Evolutionary conservation across 2,329 filamentous ascomycete species (phyloP).

Genomic region (Plectosphaerella cucumerina): DNA sequence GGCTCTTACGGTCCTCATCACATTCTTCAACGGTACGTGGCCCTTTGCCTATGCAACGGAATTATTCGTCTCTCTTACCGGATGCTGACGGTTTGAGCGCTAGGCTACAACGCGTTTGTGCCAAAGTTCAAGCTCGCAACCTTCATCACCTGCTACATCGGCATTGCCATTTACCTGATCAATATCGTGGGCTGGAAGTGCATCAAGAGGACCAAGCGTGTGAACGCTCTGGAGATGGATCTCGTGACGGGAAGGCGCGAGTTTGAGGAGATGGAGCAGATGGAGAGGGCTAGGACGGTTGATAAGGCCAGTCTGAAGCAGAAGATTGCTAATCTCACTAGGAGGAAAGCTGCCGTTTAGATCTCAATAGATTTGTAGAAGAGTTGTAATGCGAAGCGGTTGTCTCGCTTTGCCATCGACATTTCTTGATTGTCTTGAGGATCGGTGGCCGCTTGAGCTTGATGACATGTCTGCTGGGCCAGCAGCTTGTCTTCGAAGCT

Average conservation of each 20-base stretch:
- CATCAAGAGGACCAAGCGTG: constrained; percentile 43
- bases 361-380: too few species aligned
- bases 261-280: neutral
- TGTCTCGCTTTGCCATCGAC: too few species aligned
- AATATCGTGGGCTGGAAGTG: constrained; percentile 67
- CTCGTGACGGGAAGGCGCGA: constrained; percentile 27
- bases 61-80: too few species aligned
- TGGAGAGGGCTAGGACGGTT: neutral
- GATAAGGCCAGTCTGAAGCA: neutral
- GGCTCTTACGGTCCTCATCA: constrained; percentile 43
- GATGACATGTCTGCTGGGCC: too few species aligned
- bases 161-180: constrained; percentile 70
- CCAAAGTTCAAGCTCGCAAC: constrained; percentile 26
- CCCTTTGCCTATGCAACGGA: too few species aligned
- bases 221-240: constrained; percentile 57
- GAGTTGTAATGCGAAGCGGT: too few species aligned
- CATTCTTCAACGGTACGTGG: constrained; percentile 48
- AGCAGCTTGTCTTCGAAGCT: too few species aligned
- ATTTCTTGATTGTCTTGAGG: too few species aligned
- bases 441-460: too few species aligned
- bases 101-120: constrained; percentile 6
- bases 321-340: neutral
- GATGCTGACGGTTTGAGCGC: neutral
- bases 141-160: constrained; percentile 73
- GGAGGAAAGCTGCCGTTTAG: too few species aligned